These are phyloP conservation scores for Penicillium sp. DNA, from an alignment of 2,329 filamentous ascomycete genomes.

Conservation along the genomic window DNA sequence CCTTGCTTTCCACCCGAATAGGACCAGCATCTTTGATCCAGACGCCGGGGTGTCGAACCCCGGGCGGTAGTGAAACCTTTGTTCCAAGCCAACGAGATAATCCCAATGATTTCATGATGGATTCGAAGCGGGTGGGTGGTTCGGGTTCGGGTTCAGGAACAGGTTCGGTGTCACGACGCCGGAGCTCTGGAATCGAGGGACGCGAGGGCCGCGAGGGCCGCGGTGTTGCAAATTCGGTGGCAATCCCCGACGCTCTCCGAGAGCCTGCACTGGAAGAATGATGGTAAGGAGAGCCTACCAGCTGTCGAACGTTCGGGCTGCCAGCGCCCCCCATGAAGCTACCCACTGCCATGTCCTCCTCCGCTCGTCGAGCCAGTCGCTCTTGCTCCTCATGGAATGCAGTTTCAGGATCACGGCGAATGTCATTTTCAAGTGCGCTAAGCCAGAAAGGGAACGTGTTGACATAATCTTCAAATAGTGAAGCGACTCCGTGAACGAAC, in stretches of 20 bases:
- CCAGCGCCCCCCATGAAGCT: slow-evolving; percentile 68
- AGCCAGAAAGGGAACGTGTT: slow-evolving; percentile 97
- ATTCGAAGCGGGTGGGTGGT: slow-evolving; percentile 61
- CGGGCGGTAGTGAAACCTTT: slow-evolving; percentile 68
- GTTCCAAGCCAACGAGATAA: slow-evolving; percentile 62
- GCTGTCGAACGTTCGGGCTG: slow-evolving; percentile 29
- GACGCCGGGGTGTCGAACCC: slow-evolving; percentile 77
- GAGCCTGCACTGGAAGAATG: slow-evolving; percentile 27
- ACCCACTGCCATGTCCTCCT: slow-evolving; percentile 85
- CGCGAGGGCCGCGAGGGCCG: slow-evolving; percentile 27
- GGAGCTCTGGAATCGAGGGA: slow-evolving; percentile 41
- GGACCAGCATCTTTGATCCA: slow-evolving; percentile 96
- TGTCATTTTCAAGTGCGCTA: slow-evolving; percentile 85
- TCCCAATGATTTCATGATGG: slow-evolving; percentile 79
- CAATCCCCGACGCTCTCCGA: slow-evolving; percentile 28
- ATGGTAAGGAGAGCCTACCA: slow-evolving; percentile 37
- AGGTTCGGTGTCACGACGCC: slow-evolving; percentile 37
- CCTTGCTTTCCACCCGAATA: slow-evolving; percentile 91
- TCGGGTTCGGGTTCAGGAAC: slow-evolving; percentile 35
- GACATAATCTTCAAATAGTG: slow-evolving; percentile 91
- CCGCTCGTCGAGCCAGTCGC: slow-evolving; percentile 73
- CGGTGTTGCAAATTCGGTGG: slow-evolving; percentile 22
- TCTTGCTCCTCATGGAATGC: slow-evolving; percentile 92
- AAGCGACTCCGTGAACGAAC: slow-evolving; percentile 89
- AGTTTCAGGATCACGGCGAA: slow-evolving; percentile 84